Evolutionary conservation across 176 grass and related monocot species (phyloP).

Genomic region (Elymus sibiricus): DNA sequence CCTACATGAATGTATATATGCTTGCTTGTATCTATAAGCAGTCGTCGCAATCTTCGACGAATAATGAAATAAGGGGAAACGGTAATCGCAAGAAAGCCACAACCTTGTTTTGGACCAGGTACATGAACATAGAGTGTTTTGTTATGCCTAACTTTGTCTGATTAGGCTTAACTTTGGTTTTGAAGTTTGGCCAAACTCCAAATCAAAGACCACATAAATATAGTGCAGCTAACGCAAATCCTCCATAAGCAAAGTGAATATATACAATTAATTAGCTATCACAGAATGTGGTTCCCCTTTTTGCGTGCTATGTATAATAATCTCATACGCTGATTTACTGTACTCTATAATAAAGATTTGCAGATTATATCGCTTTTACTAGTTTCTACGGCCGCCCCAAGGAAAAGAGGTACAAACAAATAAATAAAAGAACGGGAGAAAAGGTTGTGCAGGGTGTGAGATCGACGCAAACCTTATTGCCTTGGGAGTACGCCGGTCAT

Average conservation of each 20-base stretch:
- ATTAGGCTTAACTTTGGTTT: no score
- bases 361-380: neutral
- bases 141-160: no score
- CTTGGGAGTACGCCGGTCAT: neutral
- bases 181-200: no score
- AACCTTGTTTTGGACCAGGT: no score
- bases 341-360: neutral
- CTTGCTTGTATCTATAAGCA: no score
- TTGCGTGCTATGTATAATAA: neutral
- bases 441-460: neutral
- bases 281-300: neutral
- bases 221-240: neutral
- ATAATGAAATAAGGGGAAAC: no score
- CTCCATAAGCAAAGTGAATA: neutral
- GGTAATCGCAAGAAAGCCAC: no score
- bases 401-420: neutral
- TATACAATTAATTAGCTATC: neutral
- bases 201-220: neutral
- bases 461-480: neutral
- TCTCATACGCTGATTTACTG: neutral
- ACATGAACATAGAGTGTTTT: no score
- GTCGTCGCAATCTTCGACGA: no score
- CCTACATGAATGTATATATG: no score
- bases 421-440: neutral
- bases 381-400: neutral